Conservation (phyloP, 352 stramenopile species). For the Phytophthora nicotianae region DNA sequence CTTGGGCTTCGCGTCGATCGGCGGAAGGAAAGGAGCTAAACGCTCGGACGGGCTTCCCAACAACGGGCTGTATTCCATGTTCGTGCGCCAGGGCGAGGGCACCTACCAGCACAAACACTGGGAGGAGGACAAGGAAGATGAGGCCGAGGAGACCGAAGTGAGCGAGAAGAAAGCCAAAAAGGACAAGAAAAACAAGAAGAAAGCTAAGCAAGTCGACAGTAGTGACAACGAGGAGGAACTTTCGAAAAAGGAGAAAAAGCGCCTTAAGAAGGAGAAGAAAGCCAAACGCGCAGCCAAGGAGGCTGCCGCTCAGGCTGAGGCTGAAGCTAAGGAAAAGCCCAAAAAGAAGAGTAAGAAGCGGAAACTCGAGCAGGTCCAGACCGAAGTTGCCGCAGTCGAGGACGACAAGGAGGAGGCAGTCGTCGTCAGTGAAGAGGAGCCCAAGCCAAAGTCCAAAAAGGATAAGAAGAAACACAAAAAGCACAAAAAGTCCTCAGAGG, state of each 20-base stretch:
- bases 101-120: constrained; percentile 86
- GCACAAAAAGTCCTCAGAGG: constrained; percentile 20
- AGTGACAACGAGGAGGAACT: constrained; percentile 31
- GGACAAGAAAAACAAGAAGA: constrained; percentile 31
- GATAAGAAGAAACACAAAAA: constrained; percentile 58
- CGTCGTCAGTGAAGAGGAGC: constrained; percentile 27
- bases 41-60: constrained; percentile 77
- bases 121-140: constrained; percentile 47
- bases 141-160: constrained; percentile 15
- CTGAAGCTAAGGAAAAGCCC: constrained; percentile 32
- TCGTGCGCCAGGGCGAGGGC: constrained; percentile 78
- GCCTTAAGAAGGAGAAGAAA: constrained; percentile 52
- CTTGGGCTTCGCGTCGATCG: constrained; percentile 64
- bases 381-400: constrained; percentile 40
- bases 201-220: constrained; percentile 4
- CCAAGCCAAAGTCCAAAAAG: constrained; percentile 37
- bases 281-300: constrained; percentile 27
- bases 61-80: constrained; percentile 88
- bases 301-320: constrained; percentile 21
- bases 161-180: constrained; percentile 31
- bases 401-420: constrained; percentile 35
- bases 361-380: constrained; percentile 41
- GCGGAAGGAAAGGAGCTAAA: constrained; percentile 59
- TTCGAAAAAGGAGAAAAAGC: constrained; percentile 49
- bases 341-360: constrained; percentile 51